Conservation (phyloP, 257 asterid genomes). For the Forsythia viridissima region DNA sequence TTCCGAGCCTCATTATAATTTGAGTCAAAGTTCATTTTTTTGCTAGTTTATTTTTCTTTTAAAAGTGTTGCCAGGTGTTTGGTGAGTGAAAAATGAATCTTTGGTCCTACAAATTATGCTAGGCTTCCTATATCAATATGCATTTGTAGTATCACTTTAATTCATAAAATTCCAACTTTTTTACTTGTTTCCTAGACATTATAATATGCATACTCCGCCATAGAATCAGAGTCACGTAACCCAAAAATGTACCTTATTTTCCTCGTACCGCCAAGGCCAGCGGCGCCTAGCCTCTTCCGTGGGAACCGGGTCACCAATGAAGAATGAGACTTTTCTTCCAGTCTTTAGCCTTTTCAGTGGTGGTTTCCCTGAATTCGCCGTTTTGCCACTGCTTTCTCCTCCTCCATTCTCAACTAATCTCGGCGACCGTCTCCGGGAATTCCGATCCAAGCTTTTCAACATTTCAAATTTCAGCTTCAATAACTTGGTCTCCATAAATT, state of each 20-base stretch:
- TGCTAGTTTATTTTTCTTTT: neutral
- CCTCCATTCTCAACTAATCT: constrained; percentile 35
- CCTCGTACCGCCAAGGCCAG: constrained; percentile 49
- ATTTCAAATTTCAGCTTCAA: constrained; percentile 22
- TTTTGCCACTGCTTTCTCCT: constrained; percentile 21
- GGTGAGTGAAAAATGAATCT: neutral
- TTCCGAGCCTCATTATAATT: neutral
- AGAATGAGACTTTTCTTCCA: constrained; percentile 28
- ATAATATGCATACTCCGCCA: neutral
- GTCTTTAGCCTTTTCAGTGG: constrained; percentile 35
- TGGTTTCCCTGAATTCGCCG: constrained; percentile 20
- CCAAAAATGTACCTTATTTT: constrained; percentile 30
- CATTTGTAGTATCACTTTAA: neutral
- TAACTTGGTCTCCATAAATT: constrained; percentile 10
- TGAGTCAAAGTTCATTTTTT: neutral
- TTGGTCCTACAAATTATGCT: neutral
- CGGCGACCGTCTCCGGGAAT: constrained; percentile 32
- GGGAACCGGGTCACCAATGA: constrained; percentile 40
- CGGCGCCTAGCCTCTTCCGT: constrained; percentile 45
- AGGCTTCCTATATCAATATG: neutral
- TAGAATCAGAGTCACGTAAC: neutral
- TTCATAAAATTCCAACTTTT: neutral
- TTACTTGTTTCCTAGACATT: neutral
- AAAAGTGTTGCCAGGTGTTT: neutral
- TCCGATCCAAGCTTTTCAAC: constrained; percentile 25